A percentile compares a stretch with the other conserved stretches of the same genome.
These are phyloP conservation scores for Chlamydomonas incerta DNA, from an alignment of 139 green algal species.

Conservation along the genomic window DNA sequence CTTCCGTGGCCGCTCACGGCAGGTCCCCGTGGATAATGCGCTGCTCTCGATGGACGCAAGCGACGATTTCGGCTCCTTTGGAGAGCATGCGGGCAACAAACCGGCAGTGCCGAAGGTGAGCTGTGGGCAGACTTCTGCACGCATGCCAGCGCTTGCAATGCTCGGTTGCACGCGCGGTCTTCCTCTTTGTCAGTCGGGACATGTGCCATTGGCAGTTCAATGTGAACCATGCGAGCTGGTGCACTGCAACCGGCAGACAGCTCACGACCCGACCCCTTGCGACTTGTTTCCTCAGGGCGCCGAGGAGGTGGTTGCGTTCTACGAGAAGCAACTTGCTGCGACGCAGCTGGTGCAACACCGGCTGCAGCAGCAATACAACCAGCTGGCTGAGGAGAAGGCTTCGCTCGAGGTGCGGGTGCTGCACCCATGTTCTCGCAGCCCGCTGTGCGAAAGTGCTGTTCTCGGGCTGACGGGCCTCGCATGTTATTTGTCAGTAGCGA, in stretches of 20 bases:
- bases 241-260: too few species aligned
- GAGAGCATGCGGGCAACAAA: not conserved
- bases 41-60: slow-evolving; percentile 18
- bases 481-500: too few species aligned
- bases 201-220: too few species aligned
- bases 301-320: slow-evolving; percentile 4
- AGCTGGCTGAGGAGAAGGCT: slow-evolving; percentile 23
- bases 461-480: too few species aligned
- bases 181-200: too few species aligned
- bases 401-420: slow-evolving; percentile 3
- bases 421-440: too few species aligned
- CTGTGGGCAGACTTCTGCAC: not conserved
- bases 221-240: not conserved
- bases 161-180: too few species aligned
- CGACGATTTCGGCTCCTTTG: not conserved
- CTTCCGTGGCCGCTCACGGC: not conserved
- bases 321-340: slow-evolving; percentile 23
- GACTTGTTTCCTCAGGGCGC: not conserved
- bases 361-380: slow-evolving; percentile 10
- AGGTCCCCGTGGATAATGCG: not conserved
- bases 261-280: too few species aligned
- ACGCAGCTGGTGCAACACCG: slow-evolving; percentile 31
- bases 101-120: slow-evolving; percentile 5
- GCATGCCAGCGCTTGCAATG: not conserved
- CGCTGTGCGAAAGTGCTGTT: too few species aligned